Percentiles rank a stretch among this genome's conserved stretches.
phyloP scores from a whole-genome alignment of 225 moss, liverwort and hornwort genomes.

The Neckera pumila region DNA sequence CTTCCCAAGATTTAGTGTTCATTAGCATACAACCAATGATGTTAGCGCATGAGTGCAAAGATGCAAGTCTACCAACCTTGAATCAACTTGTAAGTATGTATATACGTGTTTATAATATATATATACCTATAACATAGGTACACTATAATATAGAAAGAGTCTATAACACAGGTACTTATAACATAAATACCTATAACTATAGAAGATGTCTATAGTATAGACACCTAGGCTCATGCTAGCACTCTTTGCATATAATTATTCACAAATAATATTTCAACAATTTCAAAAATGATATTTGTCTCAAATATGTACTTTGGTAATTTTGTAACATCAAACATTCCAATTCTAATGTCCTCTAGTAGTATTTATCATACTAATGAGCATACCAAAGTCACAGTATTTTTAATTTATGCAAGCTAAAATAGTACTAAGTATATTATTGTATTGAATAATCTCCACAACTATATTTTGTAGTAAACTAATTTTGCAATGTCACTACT shows the following conservation, averaged over 20 bases:
- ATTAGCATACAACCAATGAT: background rate
- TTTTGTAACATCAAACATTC: background rate
- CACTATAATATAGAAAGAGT: no score
- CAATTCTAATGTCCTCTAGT: fast-evolving
- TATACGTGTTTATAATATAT: no score
- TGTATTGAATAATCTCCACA: background rate
- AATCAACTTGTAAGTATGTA: background rate
- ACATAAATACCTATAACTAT: background rate
- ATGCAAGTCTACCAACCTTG: background rate
- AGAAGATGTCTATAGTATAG: background rate
- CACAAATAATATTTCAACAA: background rate
- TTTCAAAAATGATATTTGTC: background rate
- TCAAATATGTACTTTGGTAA: background rate
- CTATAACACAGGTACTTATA: no score
- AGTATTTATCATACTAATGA: background rate
- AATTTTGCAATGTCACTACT: background rate
- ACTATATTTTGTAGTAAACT: background rate
- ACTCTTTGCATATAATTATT: background rate
- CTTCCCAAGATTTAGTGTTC: fast-evolving
- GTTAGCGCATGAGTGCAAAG: fast-evolving
- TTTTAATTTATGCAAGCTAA: background rate
- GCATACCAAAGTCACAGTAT: background rate
- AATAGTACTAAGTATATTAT: background rate
- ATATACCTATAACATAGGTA: no score
- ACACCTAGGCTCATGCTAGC: background rate